phyloP scores from a whole-genome alignment of 1,139 yeast species.

The Magnusiomyces paraingens region DNA sequence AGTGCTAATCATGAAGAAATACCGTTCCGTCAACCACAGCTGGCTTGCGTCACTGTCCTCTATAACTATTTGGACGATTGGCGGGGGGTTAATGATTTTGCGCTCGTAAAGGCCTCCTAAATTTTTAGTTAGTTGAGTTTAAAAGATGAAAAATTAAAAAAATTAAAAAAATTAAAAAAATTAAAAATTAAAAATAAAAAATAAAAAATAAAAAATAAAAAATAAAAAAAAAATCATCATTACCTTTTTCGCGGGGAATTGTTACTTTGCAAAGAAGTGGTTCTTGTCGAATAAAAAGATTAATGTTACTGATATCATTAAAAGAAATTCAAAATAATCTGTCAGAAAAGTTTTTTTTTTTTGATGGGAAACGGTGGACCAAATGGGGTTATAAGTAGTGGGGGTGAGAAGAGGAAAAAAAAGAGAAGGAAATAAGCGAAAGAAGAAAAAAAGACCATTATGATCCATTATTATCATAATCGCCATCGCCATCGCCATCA shows the following conservation, averaged over 20 bases:
- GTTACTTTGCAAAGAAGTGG: constrained; percentile 16
- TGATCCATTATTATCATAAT: too few relatives aligned
- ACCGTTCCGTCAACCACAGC: constrained; percentile 21
- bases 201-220: too few relatives aligned
- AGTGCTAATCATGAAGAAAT: constrained; percentile 21
- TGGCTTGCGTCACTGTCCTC: constrained; percentile 18
- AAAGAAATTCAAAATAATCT: too few relatives aligned
- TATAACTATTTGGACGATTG: constrained; percentile 20
- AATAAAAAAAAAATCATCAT: too few relatives aligned
- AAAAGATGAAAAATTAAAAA: not conserved
- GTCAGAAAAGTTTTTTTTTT: too few relatives aligned
- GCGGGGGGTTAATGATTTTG: constrained; percentile 23
- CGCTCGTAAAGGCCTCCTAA: constrained; percentile 19
- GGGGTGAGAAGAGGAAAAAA: not conserved
- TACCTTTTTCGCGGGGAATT: constrained; percentile 14
- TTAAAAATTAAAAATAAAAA: too few relatives aligned
- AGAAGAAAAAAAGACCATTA: not conserved
- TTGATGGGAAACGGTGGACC: too few relatives aligned
- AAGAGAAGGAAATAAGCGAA: not conserved
- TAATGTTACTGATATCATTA: constrained; percentile 3
- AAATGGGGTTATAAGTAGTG: too few relatives aligned
- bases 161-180: too few relatives aligned
- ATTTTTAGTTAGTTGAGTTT: not conserved
- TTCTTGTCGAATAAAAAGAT: constrained; percentile 15
- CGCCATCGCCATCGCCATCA: too few relatives aligned